These are phyloP conservation scores for Hygrocybe punicea DNA, from an alignment of 768 basidiomycete species.

Conservation along the genomic window DNA sequence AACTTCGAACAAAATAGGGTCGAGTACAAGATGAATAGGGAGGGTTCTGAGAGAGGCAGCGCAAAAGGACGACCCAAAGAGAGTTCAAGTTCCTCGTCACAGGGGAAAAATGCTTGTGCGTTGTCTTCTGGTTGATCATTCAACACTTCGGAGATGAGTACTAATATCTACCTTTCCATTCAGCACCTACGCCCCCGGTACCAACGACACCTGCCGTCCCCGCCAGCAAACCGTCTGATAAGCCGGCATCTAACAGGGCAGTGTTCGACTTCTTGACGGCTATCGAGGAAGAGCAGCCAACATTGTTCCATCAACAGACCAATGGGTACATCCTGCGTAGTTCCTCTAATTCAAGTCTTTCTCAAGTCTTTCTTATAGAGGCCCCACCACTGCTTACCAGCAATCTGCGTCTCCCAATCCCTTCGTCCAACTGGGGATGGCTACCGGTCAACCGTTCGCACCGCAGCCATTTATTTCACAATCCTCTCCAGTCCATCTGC, in stretches of 20 bases:
- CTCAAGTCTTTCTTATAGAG: slow-evolving; percentile 32
- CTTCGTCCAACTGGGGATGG: slow-evolving; percentile 61
- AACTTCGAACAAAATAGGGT: slow-evolving; percentile 94
- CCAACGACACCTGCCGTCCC: slow-evolving; percentile 17
- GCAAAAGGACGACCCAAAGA: slow-evolving; percentile 11
- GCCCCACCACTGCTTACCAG: slow-evolving; percentile 49
- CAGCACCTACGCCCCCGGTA: neutral
- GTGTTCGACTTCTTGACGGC: slow-evolving; percentile 83
- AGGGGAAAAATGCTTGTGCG: slow-evolving; percentile 33
- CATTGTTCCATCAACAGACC: slow-evolving; percentile 65
- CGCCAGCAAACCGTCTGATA: slow-evolving; percentile 7
- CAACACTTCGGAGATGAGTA: neutral
- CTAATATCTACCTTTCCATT: neutral
- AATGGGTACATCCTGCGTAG: slow-evolving; percentile 43
- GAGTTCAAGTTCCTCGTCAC: slow-evolving; percentile 14
- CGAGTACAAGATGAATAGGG: slow-evolving; percentile 86
- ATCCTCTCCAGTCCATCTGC: slow-evolving; percentile 42
- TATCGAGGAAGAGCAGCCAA: slow-evolving; percentile 77
- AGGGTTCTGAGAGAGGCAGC: slow-evolving; percentile 47
- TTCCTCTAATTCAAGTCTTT: neutral
- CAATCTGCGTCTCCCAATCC: slow-evolving; percentile 70
- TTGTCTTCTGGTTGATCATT: too few species aligned
- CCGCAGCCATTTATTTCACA: slow-evolving; percentile 24
- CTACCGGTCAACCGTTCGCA: slow-evolving; percentile 47
- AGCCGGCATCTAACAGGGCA: slow-evolving; percentile 38